Conservation (phyloP, 2,329 filamentous ascomycete genomes). For the Alternaria arborescens region DNA sequence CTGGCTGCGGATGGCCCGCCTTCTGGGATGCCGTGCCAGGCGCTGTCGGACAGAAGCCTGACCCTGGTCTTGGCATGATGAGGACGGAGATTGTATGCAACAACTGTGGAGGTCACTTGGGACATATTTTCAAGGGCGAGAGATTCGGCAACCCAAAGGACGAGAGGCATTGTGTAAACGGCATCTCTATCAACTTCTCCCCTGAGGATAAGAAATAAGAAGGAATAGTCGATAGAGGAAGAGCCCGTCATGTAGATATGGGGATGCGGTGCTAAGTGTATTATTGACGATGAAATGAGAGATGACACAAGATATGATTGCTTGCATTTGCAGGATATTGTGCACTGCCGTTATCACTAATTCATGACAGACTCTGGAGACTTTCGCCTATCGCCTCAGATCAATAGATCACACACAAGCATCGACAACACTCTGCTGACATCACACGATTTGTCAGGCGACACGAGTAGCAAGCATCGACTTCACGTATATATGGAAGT, state of each 20-base stretch:
- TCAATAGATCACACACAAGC: too few species aligned
- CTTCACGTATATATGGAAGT: background rate
- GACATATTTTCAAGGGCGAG: slow-evolving; percentile 92
- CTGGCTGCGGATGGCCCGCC: slow-evolving; percentile 95
- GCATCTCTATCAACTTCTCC: slow-evolving; percentile 84
- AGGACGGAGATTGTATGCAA: slow-evolving; percentile 93
- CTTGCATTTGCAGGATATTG: background rate
- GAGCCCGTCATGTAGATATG: slow-evolving; percentile 11
- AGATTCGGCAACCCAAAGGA: slow-evolving; percentile 85
- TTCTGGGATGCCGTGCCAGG: slow-evolving; percentile 96
- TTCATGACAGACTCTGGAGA: background rate
- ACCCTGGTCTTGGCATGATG: slow-evolving; percentile 79
- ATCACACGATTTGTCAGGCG: background rate
- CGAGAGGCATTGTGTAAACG: slow-evolving; percentile 97
- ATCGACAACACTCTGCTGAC: too few species aligned
- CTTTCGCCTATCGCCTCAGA: too few species aligned
- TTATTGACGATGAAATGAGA: slow-evolving; percentile 9
- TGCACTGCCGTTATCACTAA: background rate
- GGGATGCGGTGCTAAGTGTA: slow-evolving; percentile 1
- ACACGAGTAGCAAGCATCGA: background rate
- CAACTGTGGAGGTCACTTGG: slow-evolving; percentile 92
- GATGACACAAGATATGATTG: background rate
- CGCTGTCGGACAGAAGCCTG: slow-evolving; percentile 83
- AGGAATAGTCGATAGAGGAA: too few species aligned
- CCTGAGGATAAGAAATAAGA: slow-evolving; percentile 69